Base-by-base conservation (phyloP, 2,329 filamentous ascomycete genomes). In the Myriosclerotinia scirpicola region DNA sequence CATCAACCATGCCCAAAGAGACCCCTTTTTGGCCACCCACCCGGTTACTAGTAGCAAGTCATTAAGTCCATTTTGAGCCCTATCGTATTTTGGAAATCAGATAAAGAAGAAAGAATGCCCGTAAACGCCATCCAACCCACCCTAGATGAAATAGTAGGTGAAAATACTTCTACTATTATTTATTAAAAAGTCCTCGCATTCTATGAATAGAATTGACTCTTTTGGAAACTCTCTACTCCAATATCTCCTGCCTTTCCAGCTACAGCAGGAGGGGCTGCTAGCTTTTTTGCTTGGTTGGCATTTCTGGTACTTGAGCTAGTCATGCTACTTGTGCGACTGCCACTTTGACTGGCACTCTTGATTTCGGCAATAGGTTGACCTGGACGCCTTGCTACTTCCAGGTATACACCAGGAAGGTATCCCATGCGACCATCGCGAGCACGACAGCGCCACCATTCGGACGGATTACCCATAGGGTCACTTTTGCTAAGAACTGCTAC, bases 401-500 rank as follows among this genome's bases (percentile, higher is more conserved):
- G 84, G 75, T 97, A 99, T 1, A 93, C 93, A 1, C 90, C 88
- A 2, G 96, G 95, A 7, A 99, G 84, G 76, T 98, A 99, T 9
- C 95, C 95, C 73, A 97, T 89, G 36, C 92, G 85, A 55, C 93
- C 93, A 76, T 98, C 93, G 68, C 95, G 85, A 17, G 94, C 90
- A 65, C 95, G 86, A 79, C 96, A 99, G 71, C 90, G 88, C 95
- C 95, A 99, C 95, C 95, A 99, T 76, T 99, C 94, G 63, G 91
- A 95, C 5, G 92, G 87, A 73, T 95, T 93, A 54, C 95, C 95
- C 75, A 94, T 86, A 0, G 95, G 95, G 74, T 99, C 95, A 22
- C 87, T 90, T 81, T 97, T 97, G 81, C 89, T 90, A 65, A 99
- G 84, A 0, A 99, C 93, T 36, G 95, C 95, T 20, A 99, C 93